Evolutionary conservation across 106 monocot species (phyloP), one percentile per base, ranked within the genome.

Genomic region (Narthecium ossifragum): DNA sequence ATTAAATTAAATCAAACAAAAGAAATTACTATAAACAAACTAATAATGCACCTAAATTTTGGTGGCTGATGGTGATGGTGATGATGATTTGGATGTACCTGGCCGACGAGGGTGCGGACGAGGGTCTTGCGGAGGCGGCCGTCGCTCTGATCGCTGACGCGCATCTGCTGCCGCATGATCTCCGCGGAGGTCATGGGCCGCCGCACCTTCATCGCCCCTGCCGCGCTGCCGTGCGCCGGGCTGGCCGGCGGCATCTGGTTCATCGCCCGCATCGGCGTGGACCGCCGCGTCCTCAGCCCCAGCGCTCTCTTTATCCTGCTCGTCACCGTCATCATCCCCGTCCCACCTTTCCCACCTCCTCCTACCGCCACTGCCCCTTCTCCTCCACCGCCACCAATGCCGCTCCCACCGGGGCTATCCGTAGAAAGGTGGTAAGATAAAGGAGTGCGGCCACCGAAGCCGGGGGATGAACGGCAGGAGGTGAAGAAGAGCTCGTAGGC

Each of bases 401-500:
- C n/a, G n/a, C n/a, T n/a, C n/a, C n/a, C n/a, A n/a, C n/a, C n/a
- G n/a, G n/a, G n/a, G n/a, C n/a, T n/a, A n/a, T n/a, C n/a, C n/a
- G n/a, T n/a, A n/a, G n/a, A n/a, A 13, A 61, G 49, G 46, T 70
- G 70, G 33, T 58, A 70, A 13, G 58, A 52, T 5, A 53, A 31
- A 6, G 31, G 29, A 22, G 53, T 59, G 20, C 71, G 33, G 26
- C 49, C 61, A 14, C 72, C 46, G 75, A 82, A 82, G 6, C 76
- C 76, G 12, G 77, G 62, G n/a, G 81, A 73, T 22, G 84, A 71
- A 25, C 93, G 69, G 69, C 84, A 88, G 12, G 78, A 78, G 67
- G 62, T 82, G 79, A 93, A 93, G 73, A 82, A 93, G 39, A 93
- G 64, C 62, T 93, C 93, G 66, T 93, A 93, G 8, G 93, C 93